Evolutionary conservation across 257 asterid species (phyloP).

Genomic region (Dorcoceras hygrometricum): DNA sequence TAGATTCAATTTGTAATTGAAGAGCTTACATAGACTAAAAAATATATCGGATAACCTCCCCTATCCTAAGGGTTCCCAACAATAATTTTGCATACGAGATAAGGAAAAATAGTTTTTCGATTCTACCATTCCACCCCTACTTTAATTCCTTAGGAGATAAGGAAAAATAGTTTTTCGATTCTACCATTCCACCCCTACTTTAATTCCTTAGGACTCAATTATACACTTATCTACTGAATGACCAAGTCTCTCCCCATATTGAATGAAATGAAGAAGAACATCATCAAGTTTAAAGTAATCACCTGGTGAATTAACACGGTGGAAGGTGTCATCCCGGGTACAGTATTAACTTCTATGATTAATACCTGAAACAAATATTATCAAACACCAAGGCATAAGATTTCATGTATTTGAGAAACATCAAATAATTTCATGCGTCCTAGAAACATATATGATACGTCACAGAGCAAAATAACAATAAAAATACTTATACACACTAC

Average conservation of each 20-base stretch:
- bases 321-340: constrained; percentile 97
- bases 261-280: not conserved
- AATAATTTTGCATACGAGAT: too few relatives aligned
- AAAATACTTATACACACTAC: too few relatives aligned
- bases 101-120: too few relatives aligned
- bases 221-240: not conserved
- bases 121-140: too few relatives aligned
- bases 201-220: constrained; percentile 16
- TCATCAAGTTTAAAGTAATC: constrained; percentile 10
- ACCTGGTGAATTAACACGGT: constrained; percentile 93
- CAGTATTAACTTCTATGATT: constrained; percentile 80
- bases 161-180: too few relatives aligned
- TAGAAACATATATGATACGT: not conserved
- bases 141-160: too few relatives aligned
- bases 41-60: too few relatives aligned
- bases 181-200: too few relatives aligned
- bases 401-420: not conserved
- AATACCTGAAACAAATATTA: constrained; percentile 48
- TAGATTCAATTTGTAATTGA: too few relatives aligned
- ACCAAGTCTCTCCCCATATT: not conserved
- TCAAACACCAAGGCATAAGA: not conserved
- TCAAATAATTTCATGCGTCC: not conserved
- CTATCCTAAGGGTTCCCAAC: too few relatives aligned
- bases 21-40: too few relatives aligned
- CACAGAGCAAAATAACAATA: not conserved